Evolutionary conservation across 2,329 filamentous ascomycete species (phyloP).

Genomic region (Emericellopsis cladophorae): DNA sequence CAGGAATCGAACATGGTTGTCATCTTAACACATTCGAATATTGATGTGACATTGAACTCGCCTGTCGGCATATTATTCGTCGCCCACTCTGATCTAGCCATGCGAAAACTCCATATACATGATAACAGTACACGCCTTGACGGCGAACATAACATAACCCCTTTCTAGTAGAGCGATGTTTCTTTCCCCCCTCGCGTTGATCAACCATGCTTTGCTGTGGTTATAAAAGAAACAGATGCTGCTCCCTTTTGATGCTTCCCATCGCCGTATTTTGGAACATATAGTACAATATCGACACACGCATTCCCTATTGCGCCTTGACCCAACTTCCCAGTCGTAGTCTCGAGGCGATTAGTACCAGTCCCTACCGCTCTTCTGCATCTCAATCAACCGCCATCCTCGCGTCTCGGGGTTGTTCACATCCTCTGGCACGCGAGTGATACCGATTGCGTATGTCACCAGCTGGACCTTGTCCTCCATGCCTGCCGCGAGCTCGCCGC

Average conservation of each 20-base stretch:
- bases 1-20: too few relatives aligned
- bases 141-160: too few relatives aligned
- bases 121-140: too few relatives aligned
- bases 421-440: conserved; percentile 87
- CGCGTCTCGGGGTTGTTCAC: conserved; percentile 94
- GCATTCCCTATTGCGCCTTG: background rate
- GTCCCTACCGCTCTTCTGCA: conserved; percentile 96
- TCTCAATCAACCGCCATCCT: conserved; percentile 93
- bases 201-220: background rate
- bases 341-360: conserved; percentile 38
- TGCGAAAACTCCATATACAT: too few relatives aligned
- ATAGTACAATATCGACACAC: conserved; percentile 1
- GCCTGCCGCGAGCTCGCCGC: conserved; percentile 76
- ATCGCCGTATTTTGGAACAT: conserved; percentile 1
- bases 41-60: too few relatives aligned
- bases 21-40: too few relatives aligned
- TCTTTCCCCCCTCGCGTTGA: background rate
- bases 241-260: conserved; percentile 1
- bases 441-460: conserved; percentile 94
- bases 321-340: background rate
- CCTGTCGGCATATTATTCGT: too few relatives aligned
- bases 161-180: conserved; percentile 1
- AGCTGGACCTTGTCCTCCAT: conserved; percentile 99
- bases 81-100: too few relatives aligned
- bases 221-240: background rate